Base-by-base conservation (phyloP, 2,329 filamentous ascomycete species). In the Fusarium longipes region DNA sequence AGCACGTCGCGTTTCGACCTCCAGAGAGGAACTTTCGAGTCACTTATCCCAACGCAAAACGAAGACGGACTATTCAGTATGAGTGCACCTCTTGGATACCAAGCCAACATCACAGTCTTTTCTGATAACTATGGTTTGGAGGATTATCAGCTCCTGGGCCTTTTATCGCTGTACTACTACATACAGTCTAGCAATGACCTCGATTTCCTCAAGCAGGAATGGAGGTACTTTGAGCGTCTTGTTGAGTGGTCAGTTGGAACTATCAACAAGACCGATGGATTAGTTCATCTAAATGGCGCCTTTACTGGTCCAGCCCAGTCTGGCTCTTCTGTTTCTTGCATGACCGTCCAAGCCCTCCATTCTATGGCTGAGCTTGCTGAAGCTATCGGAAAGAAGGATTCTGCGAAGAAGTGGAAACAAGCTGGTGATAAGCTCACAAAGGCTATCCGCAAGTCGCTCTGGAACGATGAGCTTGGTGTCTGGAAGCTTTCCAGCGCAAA, bases 141-240 rank as follows among this genome's bases (percentile, higher is more conserved):
- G 15, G 52, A 58, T 39, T 58, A 57, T 38, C 56, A 58, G 11
- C 40, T 57, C 15, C 42, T 58, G 5, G 56, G 56, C 1, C 55
- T 58, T 2, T 43, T 58, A 8, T 43, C 52, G 25, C 20, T 57
- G 18, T 45, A 44, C 18, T 43, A 48, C 27, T 57, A 58, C 12
- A 25, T 58, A 3, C 52, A 43, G 20, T 55, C 55, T 3, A 57
- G 52, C 7, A 57, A 58, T 3, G 40, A 58, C 33, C 14, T 58
- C 9, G 20, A 32, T 15, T 33, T 57, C 11, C 32, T 55, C 4
- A 58, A 38, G 14, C n/a, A 57, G 12, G 56, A 55, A 2, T 57
- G 56, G 56, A 14, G 20, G 15, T 43, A 57, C 12, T 58, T 55
- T n/a, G 52, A 49, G 29, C 44, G 32, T 10, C 32, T 57, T 2